A percentile compares a stretch with the other conserved stretches of the same genome.
Conservation (phyloP, 257 asterid genomes). For the Forsythia suspensa region DNA sequence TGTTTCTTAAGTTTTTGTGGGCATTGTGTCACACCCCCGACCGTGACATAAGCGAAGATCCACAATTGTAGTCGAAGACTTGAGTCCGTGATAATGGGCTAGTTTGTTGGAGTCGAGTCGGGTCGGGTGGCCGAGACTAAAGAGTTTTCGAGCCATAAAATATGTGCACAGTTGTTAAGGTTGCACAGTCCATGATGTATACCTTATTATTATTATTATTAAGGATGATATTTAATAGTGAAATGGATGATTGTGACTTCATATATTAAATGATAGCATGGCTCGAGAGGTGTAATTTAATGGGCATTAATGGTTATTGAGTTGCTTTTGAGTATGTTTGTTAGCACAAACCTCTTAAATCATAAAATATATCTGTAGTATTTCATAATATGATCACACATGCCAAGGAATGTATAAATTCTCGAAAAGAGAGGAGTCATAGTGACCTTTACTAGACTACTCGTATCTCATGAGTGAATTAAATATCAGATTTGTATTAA, state of each 20-base stretch:
- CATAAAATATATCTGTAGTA: background rate
- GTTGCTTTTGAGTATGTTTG: background rate
- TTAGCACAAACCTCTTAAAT: background rate
- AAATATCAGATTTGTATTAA: too few species aligned
- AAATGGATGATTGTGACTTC: background rate
- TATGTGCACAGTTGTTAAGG: slow-evolving; percentile 23
- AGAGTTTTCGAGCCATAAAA: slow-evolving; percentile 24
- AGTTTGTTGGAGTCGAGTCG: background rate
- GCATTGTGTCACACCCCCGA: too few species aligned
- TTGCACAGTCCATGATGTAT: background rate
- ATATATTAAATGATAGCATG: background rate
- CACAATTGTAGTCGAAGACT: background rate
- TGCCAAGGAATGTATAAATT: background rate
- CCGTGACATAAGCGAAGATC: too few species aligned
- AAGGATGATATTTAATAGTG: background rate
- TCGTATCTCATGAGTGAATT: background rate
- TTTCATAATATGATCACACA: background rate
- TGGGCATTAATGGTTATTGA: background rate
- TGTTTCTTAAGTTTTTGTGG: background rate
- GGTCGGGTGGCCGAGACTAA: slow-evolving; percentile 21
- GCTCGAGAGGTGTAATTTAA: background rate
- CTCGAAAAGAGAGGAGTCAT: background rate
- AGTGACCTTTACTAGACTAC: background rate
- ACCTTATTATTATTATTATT: background rate
- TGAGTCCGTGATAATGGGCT: background rate